Conservation (phyloP, 805 yeast genomes). For the Hanseniaspora mollemarum region DNA sequence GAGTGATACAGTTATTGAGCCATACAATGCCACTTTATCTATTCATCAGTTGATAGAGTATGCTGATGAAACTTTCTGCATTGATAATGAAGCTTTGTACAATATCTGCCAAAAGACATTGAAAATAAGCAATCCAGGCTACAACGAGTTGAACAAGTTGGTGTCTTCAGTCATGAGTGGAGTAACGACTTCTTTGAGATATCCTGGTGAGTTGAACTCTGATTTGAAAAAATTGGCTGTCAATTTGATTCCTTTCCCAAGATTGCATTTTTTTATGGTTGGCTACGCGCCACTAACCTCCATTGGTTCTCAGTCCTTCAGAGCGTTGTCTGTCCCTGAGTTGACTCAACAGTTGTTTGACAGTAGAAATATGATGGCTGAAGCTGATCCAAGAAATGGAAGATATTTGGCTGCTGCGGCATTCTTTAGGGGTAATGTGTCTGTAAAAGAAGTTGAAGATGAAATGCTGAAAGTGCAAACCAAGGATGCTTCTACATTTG, state of each 20-base stretch:
- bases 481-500: slow-evolving; percentile 71
- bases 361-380: slow-evolving; percentile 91
- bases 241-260: slow-evolving; percentile 87
- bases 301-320: slow-evolving; percentile 66
- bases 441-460: slow-evolving; percentile 88
- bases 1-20: slow-evolving; percentile 89
- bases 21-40: slow-evolving; percentile 84
- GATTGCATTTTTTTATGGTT: slow-evolving; percentile 90
- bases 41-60: slow-evolving; percentile 83
- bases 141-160: slow-evolving; percentile 66
- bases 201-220: slow-evolving; percentile 89
- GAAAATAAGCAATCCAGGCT: slow-evolving; percentile 67
- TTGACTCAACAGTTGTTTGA: slow-evolving; percentile 90
- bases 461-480: slow-evolving; percentile 78
- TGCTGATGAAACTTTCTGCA: slow-evolving; percentile 88
- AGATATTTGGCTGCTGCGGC: slow-evolving; percentile 88
- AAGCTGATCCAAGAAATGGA: slow-evolving; percentile 81
- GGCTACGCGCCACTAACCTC: slow-evolving; percentile 90
- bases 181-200: slow-evolving; percentile 84
- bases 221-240: slow-evolving; percentile 89
- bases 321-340: slow-evolving; percentile 78
- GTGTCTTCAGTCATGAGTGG: slow-evolving; percentile 92
- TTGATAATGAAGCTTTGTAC: slow-evolving; percentile 87
- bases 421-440: slow-evolving; percentile 85
- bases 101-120: slow-evolving; percentile 79